These are phyloP conservation scores for Chalciporus sp. DNA, from an alignment of 1,284 basidiomycete genomes.

Conservation along the genomic window DNA sequence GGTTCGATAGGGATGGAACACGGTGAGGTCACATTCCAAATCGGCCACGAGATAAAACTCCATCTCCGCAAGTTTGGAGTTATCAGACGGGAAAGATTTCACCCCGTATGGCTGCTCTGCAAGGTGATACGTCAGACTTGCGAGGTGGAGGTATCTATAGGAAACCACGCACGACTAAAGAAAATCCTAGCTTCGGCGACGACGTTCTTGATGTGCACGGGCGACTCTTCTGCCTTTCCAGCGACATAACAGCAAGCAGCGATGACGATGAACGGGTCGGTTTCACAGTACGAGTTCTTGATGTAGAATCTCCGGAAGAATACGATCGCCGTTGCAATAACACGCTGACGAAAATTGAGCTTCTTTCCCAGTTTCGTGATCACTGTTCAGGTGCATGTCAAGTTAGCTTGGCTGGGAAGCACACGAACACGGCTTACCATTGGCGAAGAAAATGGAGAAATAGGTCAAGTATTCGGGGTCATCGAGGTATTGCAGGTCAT, in stretches of 20 bases:
- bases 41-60: constrained; percentile 98
- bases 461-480: constrained; percentile 76
- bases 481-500: constrained; percentile 79
- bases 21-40: constrained; percentile 90
- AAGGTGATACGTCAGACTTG: neutral
- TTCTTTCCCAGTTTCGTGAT: constrained; percentile 89
- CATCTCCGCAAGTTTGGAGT: constrained; percentile 96
- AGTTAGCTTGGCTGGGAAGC: neutral
- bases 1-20: constrained; percentile 94
- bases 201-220: constrained; percentile 92
- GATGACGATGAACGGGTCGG: constrained; percentile 90
- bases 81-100: constrained; percentile 81
- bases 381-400: constrained; percentile 44
- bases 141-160: neutral
- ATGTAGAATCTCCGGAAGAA: constrained; percentile 96
- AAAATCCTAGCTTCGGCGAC: constrained; percentile 81
- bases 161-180: constrained; percentile 66
- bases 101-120: constrained; percentile 66
- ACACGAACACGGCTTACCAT: constrained; percentile 46
- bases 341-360: constrained; percentile 82
- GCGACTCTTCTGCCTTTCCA: constrained; percentile 95
- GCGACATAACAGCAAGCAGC: constrained; percentile 95
- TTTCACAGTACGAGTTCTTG: constrained; percentile 92
- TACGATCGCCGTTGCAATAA: constrained; percentile 90
- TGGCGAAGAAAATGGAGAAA: constrained; percentile 84